Conservation (phyloP, 169 alveolate species). For the Plasmodium fragile region DNA sequence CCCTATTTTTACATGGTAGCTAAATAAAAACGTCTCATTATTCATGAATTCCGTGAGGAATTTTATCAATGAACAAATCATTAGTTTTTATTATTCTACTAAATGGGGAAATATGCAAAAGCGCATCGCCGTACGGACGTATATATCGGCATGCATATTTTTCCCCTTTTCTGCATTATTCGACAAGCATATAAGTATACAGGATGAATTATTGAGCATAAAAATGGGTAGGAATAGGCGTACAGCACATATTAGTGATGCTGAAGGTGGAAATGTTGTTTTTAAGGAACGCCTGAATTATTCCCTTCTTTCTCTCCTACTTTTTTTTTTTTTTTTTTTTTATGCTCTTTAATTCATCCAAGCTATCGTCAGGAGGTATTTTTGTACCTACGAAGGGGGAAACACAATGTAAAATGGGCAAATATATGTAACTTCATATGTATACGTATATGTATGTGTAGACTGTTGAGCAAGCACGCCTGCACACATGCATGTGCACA, state of each 20-base stretch:
- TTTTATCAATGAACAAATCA: constrained; percentile 71
- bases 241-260: not conserved
- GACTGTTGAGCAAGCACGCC: not conserved
- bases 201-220: constrained; percentile 70
- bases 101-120: not conserved
- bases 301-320: not conserved
- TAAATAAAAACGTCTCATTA: constrained; percentile 73
- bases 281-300: constrained; percentile 7
- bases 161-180: not conserved
- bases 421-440: not conserved
- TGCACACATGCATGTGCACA: not conserved
- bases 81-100: constrained; percentile 71
- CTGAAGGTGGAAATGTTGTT: not conserved
- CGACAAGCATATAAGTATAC: not conserved
- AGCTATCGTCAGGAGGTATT: constrained; percentile 66
- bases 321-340: not conserved
- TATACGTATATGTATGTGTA: not conserved
- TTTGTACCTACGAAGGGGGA: constrained; percentile 36
- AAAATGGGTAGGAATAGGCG: not conserved
- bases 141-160: constrained; percentile 10
- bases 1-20: constrained; percentile 33
- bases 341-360: constrained; percentile 74
- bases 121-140: not conserved
- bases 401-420: not conserved
- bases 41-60: constrained; percentile 49